Evolutionary conservation across 176 grass and related monocot genomes (phyloP).

Genomic region (Calamus simplicifolius): DNA sequence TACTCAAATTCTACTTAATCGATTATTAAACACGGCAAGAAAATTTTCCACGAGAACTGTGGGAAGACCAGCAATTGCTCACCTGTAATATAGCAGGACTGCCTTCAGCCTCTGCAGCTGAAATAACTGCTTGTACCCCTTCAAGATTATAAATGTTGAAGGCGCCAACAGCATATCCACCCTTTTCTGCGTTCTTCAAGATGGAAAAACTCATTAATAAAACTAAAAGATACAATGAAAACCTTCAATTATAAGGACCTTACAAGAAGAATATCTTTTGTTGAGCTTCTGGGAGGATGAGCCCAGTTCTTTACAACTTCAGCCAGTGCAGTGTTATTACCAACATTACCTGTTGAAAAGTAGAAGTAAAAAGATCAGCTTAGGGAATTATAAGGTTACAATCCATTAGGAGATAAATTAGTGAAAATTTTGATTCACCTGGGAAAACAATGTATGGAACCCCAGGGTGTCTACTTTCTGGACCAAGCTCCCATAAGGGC

Average conservation of each 20-base stretch:
- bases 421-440: conserved; percentile 36
- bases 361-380: conserved; percentile 6
- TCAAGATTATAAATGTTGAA: conserved; percentile 99
- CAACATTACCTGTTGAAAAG: conserved; percentile 79
- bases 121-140: conserved; percentile 85
- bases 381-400: too few species aligned
- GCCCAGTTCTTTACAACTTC: conserved; percentile 77
- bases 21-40: too few species aligned
- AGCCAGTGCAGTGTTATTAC: conserved; percentile 70
- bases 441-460: conserved; percentile 99
- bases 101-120: conserved; percentile 78
- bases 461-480: conserved; percentile 89
- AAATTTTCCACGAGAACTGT: too few species aligned
- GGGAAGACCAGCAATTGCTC: conserved; percentile 4
- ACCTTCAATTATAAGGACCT: conserved; percentile 24
- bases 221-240: conserved; percentile 16
- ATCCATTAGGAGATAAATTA: too few species aligned
- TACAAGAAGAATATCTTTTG: conserved; percentile 75
- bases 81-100: conserved; percentile 95
- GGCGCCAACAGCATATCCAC: conserved; percentile 88
- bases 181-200: conserved; percentile 70
- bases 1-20: too few species aligned
- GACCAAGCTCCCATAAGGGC: conserved; percentile 89
- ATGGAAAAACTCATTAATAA: conserved; percentile 23
- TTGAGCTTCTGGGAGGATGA: conserved; percentile 55